A percentile compares a stretch with the other conserved stretches of the same genome.
Conservation (phyloP, 2,329 filamentous ascomycete genomes). For the Neodidymelliopsis sp. region DNA sequence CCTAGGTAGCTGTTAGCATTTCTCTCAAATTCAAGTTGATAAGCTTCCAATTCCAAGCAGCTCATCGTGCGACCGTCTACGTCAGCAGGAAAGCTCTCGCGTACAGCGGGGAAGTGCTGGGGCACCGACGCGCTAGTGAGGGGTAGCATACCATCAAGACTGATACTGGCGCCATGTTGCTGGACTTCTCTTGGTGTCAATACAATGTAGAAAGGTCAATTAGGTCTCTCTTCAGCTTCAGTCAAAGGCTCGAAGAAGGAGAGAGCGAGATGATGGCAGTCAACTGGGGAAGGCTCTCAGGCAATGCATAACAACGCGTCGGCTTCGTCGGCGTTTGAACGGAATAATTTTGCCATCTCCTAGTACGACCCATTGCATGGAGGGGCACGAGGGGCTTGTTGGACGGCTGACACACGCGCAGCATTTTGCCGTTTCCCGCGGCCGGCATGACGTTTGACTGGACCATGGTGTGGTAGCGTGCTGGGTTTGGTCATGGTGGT, state of each 20-base stretch:
- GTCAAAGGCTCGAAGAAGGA: constrained; percentile 1
- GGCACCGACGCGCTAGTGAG: constrained; percentile 13
- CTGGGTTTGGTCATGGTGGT: neutral
- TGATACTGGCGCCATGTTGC: constrained; percentile 57
- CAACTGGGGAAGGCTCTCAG: constrained; percentile 11
- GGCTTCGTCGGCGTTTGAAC: constrained; percentile 39
- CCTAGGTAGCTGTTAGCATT: constrained; percentile 50
- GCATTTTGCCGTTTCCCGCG: constrained; percentile 42
- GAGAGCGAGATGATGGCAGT: constrained; percentile 10
- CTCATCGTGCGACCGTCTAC: neutral
- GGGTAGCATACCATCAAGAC: constrained; percentile 55
- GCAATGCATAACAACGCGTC: constrained; percentile 15
- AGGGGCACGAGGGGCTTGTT: constrained; percentile 35
- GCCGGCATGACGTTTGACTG: constrained; percentile 26
- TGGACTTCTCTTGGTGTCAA: constrained; percentile 7
- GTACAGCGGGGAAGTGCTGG: constrained; percentile 2
- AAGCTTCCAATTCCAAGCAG: neutral
- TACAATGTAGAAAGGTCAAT: constrained; percentile 7
- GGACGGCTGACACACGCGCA: constrained; percentile 22
- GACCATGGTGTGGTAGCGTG: constrained; percentile 10
- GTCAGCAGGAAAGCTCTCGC: neutral
- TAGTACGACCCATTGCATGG: constrained; percentile 22
- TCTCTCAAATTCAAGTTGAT: neutral
- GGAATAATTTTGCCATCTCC: constrained; percentile 36
- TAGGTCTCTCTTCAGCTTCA: constrained; percentile 9